Base-by-base conservation (phyloP, 805 yeast genomes). In the Lipomyces japonicus region DNA sequence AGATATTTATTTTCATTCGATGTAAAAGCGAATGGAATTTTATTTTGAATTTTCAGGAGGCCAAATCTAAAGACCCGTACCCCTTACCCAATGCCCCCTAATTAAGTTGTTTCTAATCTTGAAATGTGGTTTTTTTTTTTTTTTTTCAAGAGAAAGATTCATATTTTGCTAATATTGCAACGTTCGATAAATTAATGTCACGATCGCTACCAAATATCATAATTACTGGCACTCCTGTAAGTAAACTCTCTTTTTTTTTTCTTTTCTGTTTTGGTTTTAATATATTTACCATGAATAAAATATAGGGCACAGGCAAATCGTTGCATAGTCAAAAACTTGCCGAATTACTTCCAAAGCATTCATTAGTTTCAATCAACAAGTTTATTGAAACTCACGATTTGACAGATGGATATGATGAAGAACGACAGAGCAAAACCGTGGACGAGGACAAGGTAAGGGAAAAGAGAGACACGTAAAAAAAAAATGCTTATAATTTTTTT, bases 191-290 rank as follows among this genome's bases (percentile, higher is more conserved):
- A n/a, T n/a, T n/a, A n/a, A n/a, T 9, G 14, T 52, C 48, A 57
- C 25, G 61, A 30, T 38, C 23, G 9, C 36, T 50, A 28, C 63
- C 96, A 6, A 93, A 93, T 66, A 81, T 93, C 37, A 78, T 93
- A 35, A 78, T 93, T 41, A 93, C 97, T 2, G 98, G 98, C 3
- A 91, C 97, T 2, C 98, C 98, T 22, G 91, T 53, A 69, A 63
- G 61, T 64, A 66, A 12, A n/a, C 2, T 62, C 63, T 16, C 16
- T 21, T 12, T 36, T 63, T 67, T 4, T 22, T 44, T 63, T 35
- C 59, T 60, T 38, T 53, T 64, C 35, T 22, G 18, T 26, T 35
- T 14, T 22, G 28, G 10, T 24, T 34, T 12, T 3, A n/a, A 14
- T 18, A 22, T 16, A 23, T 36, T 42, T 61, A 36, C 52, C 64